Evolutionary conservation across 2,329 filamentous ascomycete genomes (phyloP), one percentile per base, ranked within the genome.

Genomic region (Epichloe amarillans): DNA sequence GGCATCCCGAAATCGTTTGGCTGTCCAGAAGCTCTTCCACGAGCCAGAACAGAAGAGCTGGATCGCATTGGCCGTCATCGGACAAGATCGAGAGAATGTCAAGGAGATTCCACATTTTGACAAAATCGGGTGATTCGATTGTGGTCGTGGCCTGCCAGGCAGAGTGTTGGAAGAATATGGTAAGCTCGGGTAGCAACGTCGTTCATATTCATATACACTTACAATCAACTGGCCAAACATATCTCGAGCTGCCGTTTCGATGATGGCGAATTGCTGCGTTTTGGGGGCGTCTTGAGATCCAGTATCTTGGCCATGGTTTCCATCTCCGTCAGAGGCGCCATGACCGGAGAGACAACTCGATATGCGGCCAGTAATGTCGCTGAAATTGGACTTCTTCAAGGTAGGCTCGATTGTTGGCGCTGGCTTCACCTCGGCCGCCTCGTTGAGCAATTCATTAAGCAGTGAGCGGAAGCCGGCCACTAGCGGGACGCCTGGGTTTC

Each of bases 1-100:
- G 83, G 64, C 93, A 98, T 35, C 88, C 90, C 23, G 88, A 79
- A 41, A 96, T 95, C 0, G 90, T 95, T 66, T 98, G 91, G 61
- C 89, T 95, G 66, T 98, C 94, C 26, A 98, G 76, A 1, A 98
- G 78, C 67, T 97, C 93, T 65, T 99, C 93, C 19, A 96, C 82
- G 15, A 98, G 79, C 78, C 87, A 90, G 61, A 95, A 89, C 7
- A 93, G 76, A 8, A 98, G 73, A 17, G 85, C 86, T 0, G 88
- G 81, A 56, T 95, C 89, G 63, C 73, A 82, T 70, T 76, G 76
- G 73, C 84, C 85, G 63, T 83, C 80, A 62, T 95, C 91, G 53
- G 88, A 90, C 54, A 95, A 82, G 38, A 94, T 82, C 1, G 86
- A 84, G n/a, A 96, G 74, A 41, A 97, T 82, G 63, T 98, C 94